Evolutionary conservation across 768 basidiomycete species (phyloP), one percentile per base, ranked within the genome.

Genomic region (Bullera alba): DNA sequence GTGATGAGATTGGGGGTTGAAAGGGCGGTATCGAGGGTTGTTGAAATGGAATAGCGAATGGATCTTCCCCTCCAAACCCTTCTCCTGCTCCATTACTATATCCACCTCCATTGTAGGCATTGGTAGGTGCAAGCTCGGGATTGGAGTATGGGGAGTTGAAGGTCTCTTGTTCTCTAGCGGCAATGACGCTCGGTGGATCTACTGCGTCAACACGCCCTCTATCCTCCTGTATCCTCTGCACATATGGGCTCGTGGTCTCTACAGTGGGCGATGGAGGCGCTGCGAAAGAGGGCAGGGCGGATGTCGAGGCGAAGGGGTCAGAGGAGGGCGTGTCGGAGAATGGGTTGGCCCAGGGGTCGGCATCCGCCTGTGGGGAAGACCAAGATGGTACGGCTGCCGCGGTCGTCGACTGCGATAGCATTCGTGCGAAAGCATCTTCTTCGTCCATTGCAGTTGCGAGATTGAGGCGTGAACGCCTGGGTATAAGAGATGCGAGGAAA

Each of bases 311-410:
- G 36, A 52, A 51, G 15, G 50, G 32, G 41, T 48, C 32, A 27
- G 52, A 45, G 2, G 52, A 29, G 17, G 53, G 38, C 25, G 44
- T 6, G 23, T 56, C 57, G n/a, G 63, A 51, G 53, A 68, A 68
- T 22, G 66, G 66, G 54, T 68, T 68, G 16, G 66, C 66, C 66
- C 66, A 68, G 58, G 66, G 66, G 32, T 48, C 48, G 27, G 50
- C 39, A 22, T 48, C 28, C 8, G 37, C 26, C 2, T 46, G 42
- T 28, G 54, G 38, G 15, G 48, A 45, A 59, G 59, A 60, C 28
- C 50, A 51, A 4, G 60, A 54, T 45, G 44, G 42, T n/a, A n/a
- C n/a, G 22, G 54, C 12, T 19, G 53, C 43, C 3, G 43, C 27
- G 10, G 53, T 42, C 7, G 65, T 54, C 3, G 62, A 60, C 25